Evolutionary conservation across 352 stramenopile genomes (phyloP).

Genomic region (Pythium aphanidermatum): DNA sequence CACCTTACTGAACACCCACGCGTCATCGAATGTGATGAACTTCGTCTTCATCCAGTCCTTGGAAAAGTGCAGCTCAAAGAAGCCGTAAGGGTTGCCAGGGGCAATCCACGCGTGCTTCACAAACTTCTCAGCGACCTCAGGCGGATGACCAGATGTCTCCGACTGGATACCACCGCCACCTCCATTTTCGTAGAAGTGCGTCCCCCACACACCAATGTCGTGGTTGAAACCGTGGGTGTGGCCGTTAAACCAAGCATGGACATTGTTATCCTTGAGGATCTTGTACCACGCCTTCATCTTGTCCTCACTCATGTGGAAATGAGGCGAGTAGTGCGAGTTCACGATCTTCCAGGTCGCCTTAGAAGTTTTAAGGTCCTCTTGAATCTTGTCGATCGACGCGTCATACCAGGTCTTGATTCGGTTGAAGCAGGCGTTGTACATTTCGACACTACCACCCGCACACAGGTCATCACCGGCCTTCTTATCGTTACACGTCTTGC

Average conservation of each 20-base stretch:
- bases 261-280: slow-evolving; percentile 69
- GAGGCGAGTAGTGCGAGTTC: slow-evolving; percentile 87
- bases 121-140: slow-evolving; percentile 66
- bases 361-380: slow-evolving; percentile 63
- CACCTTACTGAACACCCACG: slow-evolving; percentile 73
- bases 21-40: slow-evolving; percentile 79
- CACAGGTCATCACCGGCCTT: slow-evolving; percentile 61
- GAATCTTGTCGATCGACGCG: slow-evolving; percentile 54
- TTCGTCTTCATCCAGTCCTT: slow-evolving; percentile 81
- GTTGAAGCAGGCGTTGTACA: slow-evolving; percentile 75
- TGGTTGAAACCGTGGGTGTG: slow-evolving; percentile 88
- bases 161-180: slow-evolving; percentile 82
- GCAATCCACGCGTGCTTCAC: slow-evolving; percentile 80
- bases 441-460: slow-evolving; percentile 49
- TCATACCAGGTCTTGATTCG: slow-evolving; percentile 79
- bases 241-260: slow-evolving; percentile 78
- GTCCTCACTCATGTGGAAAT: slow-evolving; percentile 86
- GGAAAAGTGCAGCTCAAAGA: slow-evolving; percentile 82
- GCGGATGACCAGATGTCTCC: slow-evolving; percentile 73
- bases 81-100: slow-evolving; percentile 73
- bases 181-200: slow-evolving; percentile 86
- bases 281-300: slow-evolving; percentile 89
- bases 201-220: slow-evolving; percentile 79
- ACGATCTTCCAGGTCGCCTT: slow-evolving; percentile 84
- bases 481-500: slow-evolving; percentile 66